Base-by-base conservation (phyloP, 192 early-diverging fungal genomes). In the Rhizoclosmatium globosum region DNA sequence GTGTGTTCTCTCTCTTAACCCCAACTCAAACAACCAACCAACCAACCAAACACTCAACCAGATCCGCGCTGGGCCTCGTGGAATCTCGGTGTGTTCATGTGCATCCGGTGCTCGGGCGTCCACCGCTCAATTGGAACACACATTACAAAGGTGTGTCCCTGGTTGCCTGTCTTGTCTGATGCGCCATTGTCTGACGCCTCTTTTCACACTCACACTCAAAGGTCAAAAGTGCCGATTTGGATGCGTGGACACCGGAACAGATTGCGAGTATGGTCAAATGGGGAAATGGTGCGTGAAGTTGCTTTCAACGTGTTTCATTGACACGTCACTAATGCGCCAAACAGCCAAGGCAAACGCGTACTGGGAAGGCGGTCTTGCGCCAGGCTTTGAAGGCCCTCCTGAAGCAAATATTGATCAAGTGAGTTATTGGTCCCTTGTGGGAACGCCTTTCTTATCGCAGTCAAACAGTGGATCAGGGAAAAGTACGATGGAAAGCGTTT, bases 71-170 rank as follows among this genome's bases (percentile, higher is more conserved):
- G 93, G 92, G 92, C 92, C 44, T 96, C 94, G 2, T 94, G 93
- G 92, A 96, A 95, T 80, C 80, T 98, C 48, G 96, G 96, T 3
- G 86, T 96, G 50, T 97, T 99, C 77, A 80, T 99, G 47, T 99
- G 97, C 86, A 97, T 98, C 42, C 89, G 95, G 3, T 99, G 97
- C 84, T 92, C 90, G 38, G 94, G 94, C 38, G 85, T 92, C 61
- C 94, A 95, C 81, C 89, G 94, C 6, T 93, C 91, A 4, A 89
- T 95, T 87, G 94, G 94, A 61, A 94, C 93, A 31, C 94, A 95
- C 80, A 94, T 95, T 71, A 91, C 89, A 92, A 94, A 92, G 93
- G 93, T 93, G n/a, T 23, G 56, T 15, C 48, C 13, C 47, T 13
- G 50, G 50, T 48, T 46, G 43, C 3, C 23, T 61, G 47, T 59